Evolutionary conservation across 2,329 filamentous ascomycete species (phyloP).

Genomic region (Trichoderma semiorbis): DNA sequence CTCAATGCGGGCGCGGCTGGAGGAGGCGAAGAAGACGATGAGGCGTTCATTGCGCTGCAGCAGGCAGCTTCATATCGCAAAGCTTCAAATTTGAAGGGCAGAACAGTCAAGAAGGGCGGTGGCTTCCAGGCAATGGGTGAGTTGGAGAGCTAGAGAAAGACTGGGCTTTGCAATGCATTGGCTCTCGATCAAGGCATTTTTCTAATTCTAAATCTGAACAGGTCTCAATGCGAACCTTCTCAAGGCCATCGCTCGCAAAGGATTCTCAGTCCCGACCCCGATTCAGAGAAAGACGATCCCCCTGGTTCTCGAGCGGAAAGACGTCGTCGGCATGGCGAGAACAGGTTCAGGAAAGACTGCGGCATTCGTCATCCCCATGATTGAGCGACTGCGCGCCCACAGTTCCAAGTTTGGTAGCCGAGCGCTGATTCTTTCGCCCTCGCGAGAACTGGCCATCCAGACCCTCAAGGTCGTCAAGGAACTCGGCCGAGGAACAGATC

Average conservation of each 20-base stretch:
- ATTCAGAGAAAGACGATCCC: constrained; percentile 98
- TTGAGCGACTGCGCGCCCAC: constrained; percentile 86
- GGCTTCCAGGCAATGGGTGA: constrained; percentile 93
- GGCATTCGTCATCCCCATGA: constrained; percentile 97
- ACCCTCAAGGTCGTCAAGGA: constrained; percentile 97
- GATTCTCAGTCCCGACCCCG: constrained; percentile 92
- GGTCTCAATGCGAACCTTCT: constrained; percentile 77
- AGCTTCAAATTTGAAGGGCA: constrained; percentile 74
- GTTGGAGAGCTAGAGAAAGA: constrained; percentile 19
- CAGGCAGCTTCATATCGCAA: constrained; percentile 89
- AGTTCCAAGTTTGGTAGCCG: constrained; percentile 82
- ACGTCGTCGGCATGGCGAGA: constrained; percentile 98
- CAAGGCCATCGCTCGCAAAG: constrained; percentile 88
- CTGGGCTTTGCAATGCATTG: not conserved
- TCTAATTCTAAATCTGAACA: constrained; percentile 28
- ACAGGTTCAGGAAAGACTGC: constrained; percentile 99
- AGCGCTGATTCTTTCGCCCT: constrained; percentile 85
- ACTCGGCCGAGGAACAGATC: constrained; percentile 81
- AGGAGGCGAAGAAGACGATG: constrained; percentile 66
- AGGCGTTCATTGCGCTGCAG: constrained; percentile 83
- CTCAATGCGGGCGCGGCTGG: constrained; percentile 48
- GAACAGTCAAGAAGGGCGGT: constrained; percentile 88
- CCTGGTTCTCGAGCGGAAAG: constrained; percentile 80
- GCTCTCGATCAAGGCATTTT: no score
- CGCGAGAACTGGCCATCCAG: constrained; percentile 89